Conservation (phyloP, 345 rosid species). For the Geranium rotundifolium region DNA sequence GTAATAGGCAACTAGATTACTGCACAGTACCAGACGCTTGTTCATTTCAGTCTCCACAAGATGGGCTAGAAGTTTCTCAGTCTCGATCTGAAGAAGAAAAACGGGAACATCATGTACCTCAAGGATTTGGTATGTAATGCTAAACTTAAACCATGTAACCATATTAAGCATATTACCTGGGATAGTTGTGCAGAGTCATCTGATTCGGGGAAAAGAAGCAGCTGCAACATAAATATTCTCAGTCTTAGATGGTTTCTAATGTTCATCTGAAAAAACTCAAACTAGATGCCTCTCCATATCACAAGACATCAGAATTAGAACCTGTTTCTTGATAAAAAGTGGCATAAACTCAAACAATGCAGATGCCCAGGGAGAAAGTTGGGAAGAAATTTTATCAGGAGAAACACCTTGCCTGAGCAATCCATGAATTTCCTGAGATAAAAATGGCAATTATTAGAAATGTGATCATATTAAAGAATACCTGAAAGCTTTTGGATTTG, state of each 20-base stretch:
- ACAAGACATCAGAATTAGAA: slow-evolving; percentile 5
- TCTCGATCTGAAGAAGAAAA: slow-evolving; percentile 60
- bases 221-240: slow-evolving; percentile 37
- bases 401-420: slow-evolving; percentile 59
- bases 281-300: neutral
- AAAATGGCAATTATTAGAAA: slow-evolving; percentile 11
- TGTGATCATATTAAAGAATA: neutral
- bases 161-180: slow-evolving; percentile 46
- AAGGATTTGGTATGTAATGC: neutral
- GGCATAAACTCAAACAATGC: slow-evolving; percentile 88
- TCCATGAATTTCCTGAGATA: slow-evolving; percentile 71
- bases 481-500: neutral
- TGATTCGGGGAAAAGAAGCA: slow-evolving; percentile 87
- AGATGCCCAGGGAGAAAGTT: slow-evolving; percentile 98
- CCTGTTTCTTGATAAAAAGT: slow-evolving; percentile 85
- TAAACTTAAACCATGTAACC: neutral
- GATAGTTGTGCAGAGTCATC: slow-evolving; percentile 99
- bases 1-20: neutral
- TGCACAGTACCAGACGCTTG: slow-evolving; percentile 57
- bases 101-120: slow-evolving; percentile 13
- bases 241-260: slow-evolving; percentile 10
- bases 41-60: slow-evolving; percentile 94
- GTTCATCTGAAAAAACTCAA: slow-evolving; percentile 1
- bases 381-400: slow-evolving; percentile 61
- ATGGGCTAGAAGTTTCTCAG: slow-evolving; percentile 92